phyloP scores from a whole-genome alignment of 1,284 basidiomycete genomes.

The Cronartium quercuum region DNA sequence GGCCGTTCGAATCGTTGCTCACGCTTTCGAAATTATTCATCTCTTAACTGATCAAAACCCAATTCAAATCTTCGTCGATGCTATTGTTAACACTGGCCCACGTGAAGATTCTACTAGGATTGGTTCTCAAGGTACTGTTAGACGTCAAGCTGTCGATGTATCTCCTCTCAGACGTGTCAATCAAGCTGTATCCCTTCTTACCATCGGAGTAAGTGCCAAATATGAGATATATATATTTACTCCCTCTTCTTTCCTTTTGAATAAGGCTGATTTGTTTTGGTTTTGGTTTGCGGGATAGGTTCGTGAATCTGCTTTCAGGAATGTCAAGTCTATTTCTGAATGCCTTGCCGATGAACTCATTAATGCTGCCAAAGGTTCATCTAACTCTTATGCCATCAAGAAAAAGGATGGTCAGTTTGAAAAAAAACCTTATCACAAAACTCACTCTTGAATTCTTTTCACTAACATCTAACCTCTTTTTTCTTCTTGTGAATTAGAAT shows the following conservation, averaged over 20 bases:
- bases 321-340: conserved; percentile 90
- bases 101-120: conserved; percentile 99
- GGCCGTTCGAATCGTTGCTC: conserved; percentile 97
- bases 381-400: conserved; percentile 99
- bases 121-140: conserved; percentile 98
- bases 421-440: neutral
- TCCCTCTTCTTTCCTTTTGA: too few relatives aligned
- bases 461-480: neutral
- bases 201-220: conserved; percentile 59
- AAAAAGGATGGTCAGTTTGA: conserved; percentile 58
- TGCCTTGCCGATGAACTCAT: conserved; percentile 99
- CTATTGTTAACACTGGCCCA: conserved; percentile 99
- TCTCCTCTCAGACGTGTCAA: conserved; percentile 97
- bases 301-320: conserved; percentile 99
- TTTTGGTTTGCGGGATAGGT: conserved; percentile 52
- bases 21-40: conserved; percentile 99
- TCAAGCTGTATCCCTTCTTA: conserved; percentile 91
- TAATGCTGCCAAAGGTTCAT: conserved; percentile 99
- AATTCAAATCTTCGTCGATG: conserved; percentile 96
- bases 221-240: neutral
- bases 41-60: conserved; percentile 99
- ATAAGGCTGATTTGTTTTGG: neutral
- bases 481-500: conserved; percentile 56
- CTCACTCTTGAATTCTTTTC: conserved; percentile 17
- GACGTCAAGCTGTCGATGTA: conserved; percentile 99